Percentiles rank a stretch among this genome's conserved stretches.
Conservation (phyloP, 129 eudicot species). For the Rutidosis leptorrhynchoides region DNA sequence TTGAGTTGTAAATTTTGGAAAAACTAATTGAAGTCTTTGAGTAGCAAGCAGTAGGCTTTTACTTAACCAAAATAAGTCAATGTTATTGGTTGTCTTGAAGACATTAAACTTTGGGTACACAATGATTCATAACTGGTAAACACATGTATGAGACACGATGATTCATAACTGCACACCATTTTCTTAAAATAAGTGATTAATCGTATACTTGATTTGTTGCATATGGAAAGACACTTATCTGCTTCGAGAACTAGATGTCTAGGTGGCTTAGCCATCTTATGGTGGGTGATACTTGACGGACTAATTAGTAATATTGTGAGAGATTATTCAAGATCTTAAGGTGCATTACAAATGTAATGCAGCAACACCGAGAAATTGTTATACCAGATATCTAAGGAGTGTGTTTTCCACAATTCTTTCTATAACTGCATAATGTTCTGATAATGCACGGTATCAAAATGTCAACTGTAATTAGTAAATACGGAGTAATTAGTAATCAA, state of each 20-base stretch:
- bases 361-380: constrained; percentile 12
- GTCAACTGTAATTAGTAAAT: background rate
- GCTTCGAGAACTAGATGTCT: constrained; percentile 10
- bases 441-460: constrained; percentile 1
- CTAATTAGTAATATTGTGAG: constrained; percentile 3
- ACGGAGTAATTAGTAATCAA: background rate
- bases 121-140: background rate
- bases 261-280: background rate
- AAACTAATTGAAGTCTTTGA: background rate
- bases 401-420: background rate
- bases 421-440: background rate
- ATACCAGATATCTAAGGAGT: background rate
- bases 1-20: background rate
- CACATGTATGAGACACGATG: background rate
- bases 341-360: background rate
- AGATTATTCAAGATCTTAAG: background rate
- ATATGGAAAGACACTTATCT: constrained; percentile 6
- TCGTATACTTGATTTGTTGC: constrained; percentile 1
- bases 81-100: constrained; percentile 8
- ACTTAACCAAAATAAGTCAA: constrained; percentile 5
- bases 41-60: background rate
- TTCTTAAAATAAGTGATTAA: background rate
- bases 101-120: constrained; percentile 9
- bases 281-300: background rate
- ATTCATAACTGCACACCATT: background rate